Evolutionary conservation across 1,284 basidiomycete species (phyloP).

Genomic region (Omphalotus olearius): DNA sequence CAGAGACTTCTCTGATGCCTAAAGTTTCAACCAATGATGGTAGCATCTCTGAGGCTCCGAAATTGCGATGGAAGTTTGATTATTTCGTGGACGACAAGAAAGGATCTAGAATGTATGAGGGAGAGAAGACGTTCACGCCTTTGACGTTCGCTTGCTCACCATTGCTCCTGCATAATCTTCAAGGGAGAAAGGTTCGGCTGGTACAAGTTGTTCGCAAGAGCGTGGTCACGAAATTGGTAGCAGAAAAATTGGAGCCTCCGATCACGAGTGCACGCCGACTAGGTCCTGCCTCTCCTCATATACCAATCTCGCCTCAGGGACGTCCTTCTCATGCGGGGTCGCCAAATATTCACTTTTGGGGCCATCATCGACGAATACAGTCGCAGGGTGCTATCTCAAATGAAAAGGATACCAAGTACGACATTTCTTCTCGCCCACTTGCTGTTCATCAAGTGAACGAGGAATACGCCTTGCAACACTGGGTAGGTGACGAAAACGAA

Average conservation of each 20-base stretch:
- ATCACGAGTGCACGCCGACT: neutral
- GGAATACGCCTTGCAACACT: too few relatives aligned
- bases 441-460: too few relatives aligned
- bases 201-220: conserved; percentile 70
- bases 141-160: conserved; percentile 73
- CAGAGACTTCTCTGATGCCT: conserved; percentile 38
- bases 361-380: conserved; percentile 28
- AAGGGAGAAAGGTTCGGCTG: conserved; percentile 62
- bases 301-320: neutral
- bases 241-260: conserved; percentile 53
- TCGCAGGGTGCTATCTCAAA: conserved; percentile 21
- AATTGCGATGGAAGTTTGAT: conserved; percentile 70
- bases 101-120: conserved; percentile 41
- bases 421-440: neutral
- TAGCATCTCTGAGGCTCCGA: conserved; percentile 26
- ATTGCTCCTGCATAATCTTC: conserved; percentile 53
- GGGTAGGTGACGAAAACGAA: too few relatives aligned
- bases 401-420: neutral
- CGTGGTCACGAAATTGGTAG: conserved; percentile 51
- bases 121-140: conserved; percentile 69
- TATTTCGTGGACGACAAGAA: conserved; percentile 65
- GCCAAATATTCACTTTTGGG: conserved; percentile 16
- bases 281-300: neutral
- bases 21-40: conserved; percentile 6
- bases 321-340: neutral